phyloP scores from a whole-genome alignment of 768 basidiomycete species.

The Cytidiella melzeri region DNA sequence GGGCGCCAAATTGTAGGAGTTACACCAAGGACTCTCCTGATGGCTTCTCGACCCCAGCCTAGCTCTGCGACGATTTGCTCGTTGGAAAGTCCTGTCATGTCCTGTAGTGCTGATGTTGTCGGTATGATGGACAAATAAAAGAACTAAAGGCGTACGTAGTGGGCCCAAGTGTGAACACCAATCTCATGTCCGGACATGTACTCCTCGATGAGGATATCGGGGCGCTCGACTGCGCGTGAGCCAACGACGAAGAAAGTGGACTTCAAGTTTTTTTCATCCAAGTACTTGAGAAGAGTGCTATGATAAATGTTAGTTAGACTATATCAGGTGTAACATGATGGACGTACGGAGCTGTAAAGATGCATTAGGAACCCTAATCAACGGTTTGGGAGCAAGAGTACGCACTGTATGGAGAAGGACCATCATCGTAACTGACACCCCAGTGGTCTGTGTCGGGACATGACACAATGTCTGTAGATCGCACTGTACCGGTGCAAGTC shows the following conservation, averaged over 20 bases:
- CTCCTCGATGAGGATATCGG: constrained; percentile 68
- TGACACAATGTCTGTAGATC: constrained; percentile 51
- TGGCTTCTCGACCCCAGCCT: constrained; percentile 85
- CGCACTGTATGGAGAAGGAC: constrained; percentile 79
- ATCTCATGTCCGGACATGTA: constrained; percentile 80
- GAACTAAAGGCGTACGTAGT: constrained; percentile 40
- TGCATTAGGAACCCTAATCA: constrained; percentile 7
- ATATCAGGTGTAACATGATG: constrained; percentile 2
- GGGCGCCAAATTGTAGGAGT: constrained; percentile 77
- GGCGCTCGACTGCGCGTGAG: constrained; percentile 76
- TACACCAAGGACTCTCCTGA: constrained; percentile 69
- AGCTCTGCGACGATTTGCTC: constrained; percentile 88
- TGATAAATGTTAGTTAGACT: too few relatives aligned
- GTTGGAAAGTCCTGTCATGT: constrained; percentile 65
- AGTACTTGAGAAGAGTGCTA: constrained; percentile 68
- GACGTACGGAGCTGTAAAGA: constrained; percentile 43
- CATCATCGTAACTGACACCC: constrained; percentile 87
- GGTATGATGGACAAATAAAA: too few relatives aligned
- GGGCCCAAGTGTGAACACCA: constrained; percentile 89
- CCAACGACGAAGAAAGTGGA: constrained; percentile 93
- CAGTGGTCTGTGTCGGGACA: constrained; percentile 68
- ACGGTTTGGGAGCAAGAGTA: constrained; percentile 12
- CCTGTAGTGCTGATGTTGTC: constrained; percentile 31
- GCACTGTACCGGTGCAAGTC: constrained; percentile 76
- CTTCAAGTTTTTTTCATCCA: constrained; percentile 52